Evolutionary conservation across 345 rosid genomes (phyloP).

Genomic region (Syzygium jambos): DNA sequence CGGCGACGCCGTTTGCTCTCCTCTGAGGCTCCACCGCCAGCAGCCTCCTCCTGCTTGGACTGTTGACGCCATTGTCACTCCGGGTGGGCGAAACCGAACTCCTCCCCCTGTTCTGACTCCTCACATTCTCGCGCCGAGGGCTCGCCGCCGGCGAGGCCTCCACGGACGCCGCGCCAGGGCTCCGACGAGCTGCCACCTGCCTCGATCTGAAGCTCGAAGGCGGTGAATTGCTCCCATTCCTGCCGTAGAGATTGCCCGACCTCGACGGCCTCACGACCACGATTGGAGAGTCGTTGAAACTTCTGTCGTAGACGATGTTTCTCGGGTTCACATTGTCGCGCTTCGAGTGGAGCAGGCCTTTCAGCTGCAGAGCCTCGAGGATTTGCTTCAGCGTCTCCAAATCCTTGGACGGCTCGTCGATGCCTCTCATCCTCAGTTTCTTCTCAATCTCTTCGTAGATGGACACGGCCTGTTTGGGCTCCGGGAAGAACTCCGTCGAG

Average conservation of each 20-base stretch:
- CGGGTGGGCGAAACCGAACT: slow-evolving; percentile 27
- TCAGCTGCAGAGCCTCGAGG: slow-evolving; percentile 81
- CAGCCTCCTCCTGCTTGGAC: slow-evolving; percentile 41
- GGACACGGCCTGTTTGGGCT: slow-evolving; percentile 36
- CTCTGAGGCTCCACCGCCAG: slow-evolving; percentile 30
- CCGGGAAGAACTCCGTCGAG: slow-evolving; percentile 84
- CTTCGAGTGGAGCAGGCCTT: slow-evolving; percentile 77
- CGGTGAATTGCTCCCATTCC: slow-evolving; percentile 24
- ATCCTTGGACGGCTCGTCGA: slow-evolving; percentile 71
- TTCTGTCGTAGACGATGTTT: slow-evolving; percentile 34
- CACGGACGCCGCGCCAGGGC: neutral
- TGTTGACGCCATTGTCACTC: slow-evolving; percentile 34
- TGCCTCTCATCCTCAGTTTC: slow-evolving; percentile 54
- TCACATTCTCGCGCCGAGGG: slow-evolving; percentile 34
- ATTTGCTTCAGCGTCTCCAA: slow-evolving; percentile 81
- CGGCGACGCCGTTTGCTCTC: slow-evolving; percentile 13
- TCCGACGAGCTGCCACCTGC: slow-evolving; percentile 5
- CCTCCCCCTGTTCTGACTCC: slow-evolving; percentile 31
- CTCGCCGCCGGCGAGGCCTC: slow-evolving; percentile 26
- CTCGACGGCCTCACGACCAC: slow-evolving; percentile 41
- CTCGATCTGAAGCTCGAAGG: slow-evolving; percentile 28
- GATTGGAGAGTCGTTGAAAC: slow-evolving; percentile 36
- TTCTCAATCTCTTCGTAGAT: slow-evolving; percentile 56
- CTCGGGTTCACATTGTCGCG: slow-evolving; percentile 17
- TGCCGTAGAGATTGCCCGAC: slow-evolving; percentile 13